Conservation (phyloP, 2,329 filamentous ascomycete genomes). For the Aspergillus udagawae region DNA sequence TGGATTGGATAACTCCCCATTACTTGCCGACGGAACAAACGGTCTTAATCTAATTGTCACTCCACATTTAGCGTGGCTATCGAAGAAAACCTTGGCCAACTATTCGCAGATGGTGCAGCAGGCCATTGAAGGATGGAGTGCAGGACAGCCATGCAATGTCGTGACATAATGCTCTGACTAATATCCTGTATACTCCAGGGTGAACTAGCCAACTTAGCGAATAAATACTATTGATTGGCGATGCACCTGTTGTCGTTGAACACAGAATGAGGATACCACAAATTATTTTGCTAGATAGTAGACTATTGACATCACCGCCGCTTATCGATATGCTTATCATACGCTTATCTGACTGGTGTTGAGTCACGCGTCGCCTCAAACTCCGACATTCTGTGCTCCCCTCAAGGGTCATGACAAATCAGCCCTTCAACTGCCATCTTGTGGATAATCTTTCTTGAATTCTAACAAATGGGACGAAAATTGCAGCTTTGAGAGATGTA, state of each 20-base stretch:
- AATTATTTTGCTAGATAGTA: not conserved
- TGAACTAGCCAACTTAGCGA: not conserved
- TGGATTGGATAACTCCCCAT: conserved; percentile 39
- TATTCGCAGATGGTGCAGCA: conserved; percentile 42
- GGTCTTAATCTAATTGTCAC: conserved; percentile 49
- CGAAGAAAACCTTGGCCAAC: conserved; percentile 45
- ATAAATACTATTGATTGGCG: not conserved
- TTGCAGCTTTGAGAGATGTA: not conserved
- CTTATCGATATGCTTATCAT: conserved; percentile 2
- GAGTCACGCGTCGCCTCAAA: not conserved
- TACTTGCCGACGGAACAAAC: conserved; percentile 42
- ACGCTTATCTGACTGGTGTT: not conserved
- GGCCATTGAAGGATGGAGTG: conserved; percentile 46
- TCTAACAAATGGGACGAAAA: not conserved
- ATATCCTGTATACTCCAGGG: not conserved
- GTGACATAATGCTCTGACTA: conserved; percentile 5
- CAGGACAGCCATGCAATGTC: conserved; percentile 25
- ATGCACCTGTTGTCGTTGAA: not conserved
- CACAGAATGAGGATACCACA: not conserved
- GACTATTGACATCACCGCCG: not conserved
- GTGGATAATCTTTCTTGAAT: not conserved
- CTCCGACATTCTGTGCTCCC: not conserved
- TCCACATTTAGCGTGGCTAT: conserved; percentile 54
- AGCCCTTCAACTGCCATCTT: not conserved
- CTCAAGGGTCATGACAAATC: not conserved